Evolutionary conservation across 2,329 filamentous ascomycete genomes (phyloP), one percentile per base, ranked within the genome.

Genomic region (Dothideomycetes sp.): DNA sequence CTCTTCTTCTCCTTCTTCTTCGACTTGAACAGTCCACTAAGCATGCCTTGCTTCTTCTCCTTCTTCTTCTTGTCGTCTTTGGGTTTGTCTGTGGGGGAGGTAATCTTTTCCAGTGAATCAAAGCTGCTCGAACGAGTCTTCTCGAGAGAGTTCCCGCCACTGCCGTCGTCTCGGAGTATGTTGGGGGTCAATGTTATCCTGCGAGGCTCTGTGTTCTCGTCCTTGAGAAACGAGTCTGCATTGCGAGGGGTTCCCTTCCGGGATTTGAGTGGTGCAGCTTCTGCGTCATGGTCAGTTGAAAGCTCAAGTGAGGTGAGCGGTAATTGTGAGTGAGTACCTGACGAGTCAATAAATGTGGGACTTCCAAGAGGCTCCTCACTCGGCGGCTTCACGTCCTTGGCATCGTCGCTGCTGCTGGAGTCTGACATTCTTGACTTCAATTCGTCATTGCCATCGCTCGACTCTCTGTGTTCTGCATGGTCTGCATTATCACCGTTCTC

Each of bases 181-280:
- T 94, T 94, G 2, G 91, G 91, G 3, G 91, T 98, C 33, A 98
- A 73, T 0, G 88, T 94, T 49, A 98, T 96, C 66, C 96, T 96
- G 61, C 93, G 87, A 3, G 91, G 95, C 61, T 96, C 91, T 29
- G 86, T 82, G 22, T 77, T 86, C 54, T 98, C 89, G 54, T 96
- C 91, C 60, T 87, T 94, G 70, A 95, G 95, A 69, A 96, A 95
- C 1, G 89, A 94, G 61, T 96, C 89, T 4, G 86, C 89, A 56
- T 93, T 93, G 47, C 89, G 77, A 33, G 94, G 74, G 16, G 84
- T 89, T 31, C 87, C 87, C 51, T 94, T 93, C 47, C 81, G 77
- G 27, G 85, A 87, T 55, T 81, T 76, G 56, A 60, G 52, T 18
- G 57, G 57, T 36, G 57, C 57, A 37, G 57, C 57, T 50, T 60